Evolutionary conservation across 257 asterid species (phyloP).

Genomic region (Cinchona pubescens): DNA sequence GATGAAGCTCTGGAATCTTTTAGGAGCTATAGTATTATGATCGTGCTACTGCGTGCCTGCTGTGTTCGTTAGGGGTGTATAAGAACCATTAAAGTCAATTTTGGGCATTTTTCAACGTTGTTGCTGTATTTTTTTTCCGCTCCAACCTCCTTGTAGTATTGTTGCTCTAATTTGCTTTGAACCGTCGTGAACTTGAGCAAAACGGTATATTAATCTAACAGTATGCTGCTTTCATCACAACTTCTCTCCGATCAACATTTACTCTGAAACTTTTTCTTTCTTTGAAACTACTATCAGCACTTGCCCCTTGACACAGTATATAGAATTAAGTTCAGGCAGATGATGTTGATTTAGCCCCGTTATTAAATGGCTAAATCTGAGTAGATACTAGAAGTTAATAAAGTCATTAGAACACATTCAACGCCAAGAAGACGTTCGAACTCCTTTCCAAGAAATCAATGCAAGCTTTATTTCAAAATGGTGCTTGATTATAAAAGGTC

Average conservation of each 20-base stretch:
- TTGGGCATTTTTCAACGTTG: background rate
- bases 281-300: background rate
- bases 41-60: no score
- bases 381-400: background rate
- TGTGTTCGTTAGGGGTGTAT: no score
- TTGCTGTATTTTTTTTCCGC: no score
- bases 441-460: background rate
- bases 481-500: background rate
- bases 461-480: background rate
- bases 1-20: no score
- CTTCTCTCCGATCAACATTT: background rate
- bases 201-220: background rate
- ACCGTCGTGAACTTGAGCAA: background rate
- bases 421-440: slow-evolving; percentile 7
- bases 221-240: background rate
- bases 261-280: background rate
- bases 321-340: no score
- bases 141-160: no score
- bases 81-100: background rate
- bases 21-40: no score
- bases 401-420: background rate
- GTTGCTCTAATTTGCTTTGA: background rate
- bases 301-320: no score
- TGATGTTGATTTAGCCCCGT: no score
- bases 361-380: background rate